A percentile compares a stretch with the other conserved stretches of the same genome.
Evolutionary conservation across 768 basidiomycete species (phyloP).

Genomic region (Termitomyces sp.): DNA sequence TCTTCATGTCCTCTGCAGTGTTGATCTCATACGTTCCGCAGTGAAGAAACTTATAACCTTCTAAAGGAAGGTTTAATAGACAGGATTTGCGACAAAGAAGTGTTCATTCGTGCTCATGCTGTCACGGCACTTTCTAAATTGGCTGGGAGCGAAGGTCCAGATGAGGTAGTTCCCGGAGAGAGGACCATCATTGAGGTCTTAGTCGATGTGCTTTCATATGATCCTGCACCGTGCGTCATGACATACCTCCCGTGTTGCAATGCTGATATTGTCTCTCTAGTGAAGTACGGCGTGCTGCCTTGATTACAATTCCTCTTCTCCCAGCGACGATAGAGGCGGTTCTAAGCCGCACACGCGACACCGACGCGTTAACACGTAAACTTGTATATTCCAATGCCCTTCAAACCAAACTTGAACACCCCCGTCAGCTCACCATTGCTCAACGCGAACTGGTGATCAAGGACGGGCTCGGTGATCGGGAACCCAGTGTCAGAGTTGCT

Average conservation of each 20-base stretch:
- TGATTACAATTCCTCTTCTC: slow-evolving; percentile 69
- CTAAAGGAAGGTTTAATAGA: slow-evolving; percentile 69
- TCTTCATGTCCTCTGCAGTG: neutral
- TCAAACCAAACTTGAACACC: slow-evolving; percentile 50
- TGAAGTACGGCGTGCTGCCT: slow-evolving; percentile 88
- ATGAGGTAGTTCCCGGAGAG: slow-evolving; percentile 43
- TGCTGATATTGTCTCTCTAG: slow-evolving; percentile 25
- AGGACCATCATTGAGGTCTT: slow-evolving; percentile 61
- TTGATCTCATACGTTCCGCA: slow-evolving; percentile 24
- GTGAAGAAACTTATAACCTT: slow-evolving; percentile 74
- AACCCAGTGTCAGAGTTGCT: slow-evolving; percentile 76
- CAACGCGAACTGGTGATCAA: slow-evolving; percentile 85
- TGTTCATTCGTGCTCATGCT: slow-evolving; percentile 78
- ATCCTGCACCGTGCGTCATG: slow-evolving; percentile 59
- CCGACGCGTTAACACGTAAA: slow-evolving; percentile 75
- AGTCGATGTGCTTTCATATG: slow-evolving; percentile 62
- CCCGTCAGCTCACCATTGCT: slow-evolving; percentile 65
- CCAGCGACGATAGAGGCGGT: slow-evolving; percentile 58
- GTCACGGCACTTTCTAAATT: slow-evolving; percentile 76
- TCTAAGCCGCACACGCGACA: slow-evolving; percentile 79
- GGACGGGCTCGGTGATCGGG: slow-evolving; percentile 86
- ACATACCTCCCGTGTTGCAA: neutral
- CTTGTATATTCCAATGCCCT: slow-evolving; percentile 71
- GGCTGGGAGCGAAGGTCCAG: slow-evolving; percentile 64
- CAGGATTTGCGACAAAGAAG: slow-evolving; percentile 84